Evolutionary conservation across 2,329 filamentous ascomycete genomes (phyloP), one percentile per base, ranked within the genome.

Genomic region (Xylariomycetidae sp.): DNA sequence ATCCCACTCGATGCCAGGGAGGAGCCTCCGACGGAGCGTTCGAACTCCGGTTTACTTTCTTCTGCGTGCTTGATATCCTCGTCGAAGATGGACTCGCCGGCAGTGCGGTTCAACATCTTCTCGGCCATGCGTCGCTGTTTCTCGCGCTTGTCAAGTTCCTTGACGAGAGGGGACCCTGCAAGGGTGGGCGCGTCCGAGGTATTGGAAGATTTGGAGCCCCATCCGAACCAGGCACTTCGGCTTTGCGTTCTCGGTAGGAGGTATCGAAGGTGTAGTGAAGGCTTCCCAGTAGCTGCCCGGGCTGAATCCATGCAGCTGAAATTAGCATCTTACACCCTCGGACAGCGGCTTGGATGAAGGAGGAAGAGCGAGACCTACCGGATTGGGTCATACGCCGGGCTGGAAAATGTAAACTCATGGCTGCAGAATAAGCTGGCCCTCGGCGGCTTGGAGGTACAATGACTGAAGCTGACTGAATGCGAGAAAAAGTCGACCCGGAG

Each of bases 351-450:
- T 8, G 20, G 8, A 23, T 23, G 8, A 23, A 23, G 20, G 33
- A 25, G 37, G 35, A 27, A 22, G 6, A 25, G 30, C 15, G 13
- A 25, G 38, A 44, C 69, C 37, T 70, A 86, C 82, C 76, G 57
- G 71, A 67, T 53, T 68, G 66, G 36, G 72, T 66, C 49, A 82
- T 63, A 64, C 74, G 74, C 66, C 77, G 66, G 50, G 77, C 68
- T 48, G 80, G 77, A 54, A 79, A 63, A 59, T 74, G 72, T 50
- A 82, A 61, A 63, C 70, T 85, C 82, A 87, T 88, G 54, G 44
- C 53, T 52, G 45, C 43, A 42, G 42, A 34, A 32, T 40, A n/a
- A n/a, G n/a, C n/a, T n/a, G n/a, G n/a, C 27, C 30, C 15, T 31
- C 25, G 38, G 33, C 19, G 16, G 30, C 34, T 34, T 25, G 20